These are phyloP conservation scores for Rhynchospora tenuis DNA, from an alignment of 176 grass and related monocot species.

Conservation along the genomic window DNA sequence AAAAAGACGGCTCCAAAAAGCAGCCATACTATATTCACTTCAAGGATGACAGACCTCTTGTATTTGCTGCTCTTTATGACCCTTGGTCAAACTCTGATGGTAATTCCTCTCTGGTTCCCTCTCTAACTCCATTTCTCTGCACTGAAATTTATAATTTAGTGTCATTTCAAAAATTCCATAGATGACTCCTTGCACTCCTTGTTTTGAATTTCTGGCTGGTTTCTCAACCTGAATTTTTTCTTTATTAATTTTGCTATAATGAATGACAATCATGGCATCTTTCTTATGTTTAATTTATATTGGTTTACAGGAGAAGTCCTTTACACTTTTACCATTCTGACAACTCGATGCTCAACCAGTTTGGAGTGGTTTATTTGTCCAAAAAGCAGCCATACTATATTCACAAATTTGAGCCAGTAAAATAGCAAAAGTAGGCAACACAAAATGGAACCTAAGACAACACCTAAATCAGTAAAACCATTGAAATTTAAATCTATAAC, in stretches of 20 bases:
- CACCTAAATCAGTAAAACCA: too few species aligned
- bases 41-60: slow-evolving; percentile 64
- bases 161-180: not conserved
- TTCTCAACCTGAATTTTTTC: not conserved
- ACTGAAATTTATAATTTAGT: not conserved
- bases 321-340: slow-evolving; percentile 75
- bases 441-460: too few species aligned
- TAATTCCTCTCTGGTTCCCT: slow-evolving; percentile 24
- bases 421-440: too few species aligned
- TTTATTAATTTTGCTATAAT: not conserved
- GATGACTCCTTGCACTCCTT: not conserved
- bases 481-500: too few species aligned
- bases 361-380: slow-evolving; percentile 65
- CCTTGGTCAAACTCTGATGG: slow-evolving; percentile 64
- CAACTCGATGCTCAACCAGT: slow-evolving; percentile 49
- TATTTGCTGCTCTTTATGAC: slow-evolving; percentile 82
- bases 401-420: slow-evolving; percentile 33
- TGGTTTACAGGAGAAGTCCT: slow-evolving; percentile 54
- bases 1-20: slow-evolving; percentile 83
- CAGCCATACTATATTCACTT: slow-evolving; percentile 90
- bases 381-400: slow-evolving; percentile 84
- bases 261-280: not conserved
- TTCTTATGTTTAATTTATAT: slow-evolving; percentile 2
- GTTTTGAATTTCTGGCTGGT: not conserved
- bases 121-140: not conserved